These are phyloP conservation scores for Cordyceps fumosorosea DNA, from an alignment of 2,329 filamentous ascomycete species.

Conservation along the genomic window DNA sequence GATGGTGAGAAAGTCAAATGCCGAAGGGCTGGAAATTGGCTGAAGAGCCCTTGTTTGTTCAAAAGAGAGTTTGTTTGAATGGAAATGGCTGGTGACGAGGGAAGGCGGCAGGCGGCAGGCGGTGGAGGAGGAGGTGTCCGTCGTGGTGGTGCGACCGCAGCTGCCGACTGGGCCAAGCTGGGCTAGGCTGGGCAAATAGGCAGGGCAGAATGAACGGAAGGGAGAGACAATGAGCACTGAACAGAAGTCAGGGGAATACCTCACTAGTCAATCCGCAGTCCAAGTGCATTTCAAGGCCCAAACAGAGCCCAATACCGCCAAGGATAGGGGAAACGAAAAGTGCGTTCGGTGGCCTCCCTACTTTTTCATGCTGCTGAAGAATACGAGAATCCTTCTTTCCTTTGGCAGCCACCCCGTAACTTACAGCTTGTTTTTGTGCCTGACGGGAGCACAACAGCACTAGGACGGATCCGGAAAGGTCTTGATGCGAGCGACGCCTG, in stretches of 20 bases:
- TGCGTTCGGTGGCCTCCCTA: neutral
- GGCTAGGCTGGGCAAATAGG: neutral
- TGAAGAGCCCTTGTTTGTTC: neutral
- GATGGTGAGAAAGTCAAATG: constrained; percentile 4
- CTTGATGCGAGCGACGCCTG: constrained; percentile 1
- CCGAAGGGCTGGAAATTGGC: constrained; percentile 11
- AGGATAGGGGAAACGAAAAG: constrained; percentile 33
- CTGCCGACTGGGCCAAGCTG: neutral
- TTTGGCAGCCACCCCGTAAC: constrained; percentile 17
- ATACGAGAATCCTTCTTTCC: neutral
- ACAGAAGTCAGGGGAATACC: neutral
- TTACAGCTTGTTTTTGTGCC: constrained; percentile 8
- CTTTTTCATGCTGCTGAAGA: neutral
- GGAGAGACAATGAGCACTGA: neutral
- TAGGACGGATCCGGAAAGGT: neutral
- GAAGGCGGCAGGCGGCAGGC: neutral
- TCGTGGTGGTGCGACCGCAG: neutral
- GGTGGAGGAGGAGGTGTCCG: no score
- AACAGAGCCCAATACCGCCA: constrained; percentile 10
- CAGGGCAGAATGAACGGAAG: neutral
- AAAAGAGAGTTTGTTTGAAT: constrained; percentile 9
- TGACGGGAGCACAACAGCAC: neutral
- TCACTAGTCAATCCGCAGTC: neutral
- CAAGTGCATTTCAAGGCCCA: neutral
- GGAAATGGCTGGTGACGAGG: constrained; percentile 2